Evolutionary conservation across 441 rosid species (phyloP), one percentile per base, ranked within the genome.

Genomic region (Aleurites moluccanus): DNA sequence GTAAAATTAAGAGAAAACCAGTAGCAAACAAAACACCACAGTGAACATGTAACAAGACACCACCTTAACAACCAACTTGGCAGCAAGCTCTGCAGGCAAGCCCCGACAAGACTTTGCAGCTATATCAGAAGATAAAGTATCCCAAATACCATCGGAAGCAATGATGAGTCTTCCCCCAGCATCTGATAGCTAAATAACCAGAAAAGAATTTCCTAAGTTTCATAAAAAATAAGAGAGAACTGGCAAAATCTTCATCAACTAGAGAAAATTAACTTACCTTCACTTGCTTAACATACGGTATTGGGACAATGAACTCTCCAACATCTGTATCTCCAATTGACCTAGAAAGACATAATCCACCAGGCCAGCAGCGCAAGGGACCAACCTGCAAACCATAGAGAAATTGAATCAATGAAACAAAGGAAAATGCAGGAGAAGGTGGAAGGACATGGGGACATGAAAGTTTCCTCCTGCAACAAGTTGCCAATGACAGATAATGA

Each of bases 111-210:
- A 85, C 80, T 90, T 88, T 77, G 99, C 98, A 79, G 99, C 99
- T 87, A 83, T 40, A 74, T 89, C 98, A 74, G 98, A 95, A 78
- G 98, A 84, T 79, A 95, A 75, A 60, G 97, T 89, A 79, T 95
- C 99, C 99, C 98, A 95, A 70, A 95, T 93, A 78, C 99, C 99
- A 83, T 95, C 99, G 64, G 99, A 95, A 71, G 99, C 99, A 68
- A 95, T 95, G 69, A 95, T 85, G 71, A 95, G 96, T 72, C 98
- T 87, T 75, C 99, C 99, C 50, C 99, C 98, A 73, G 96, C 93
- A 82, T 83, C 83, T 74, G 99, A 89, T 70, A 95, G 87, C 99
- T 95, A 83, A 44, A 69, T 20, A 76, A 64, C 47, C 64, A 80
- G 67, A 63, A 20, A 68, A 62, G 14, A 72, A 62, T 2, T 65